phyloP scores from a whole-genome alignment of 495 filamentous ascomycete species.

The Aspergillus olivimuriae region DNA sequence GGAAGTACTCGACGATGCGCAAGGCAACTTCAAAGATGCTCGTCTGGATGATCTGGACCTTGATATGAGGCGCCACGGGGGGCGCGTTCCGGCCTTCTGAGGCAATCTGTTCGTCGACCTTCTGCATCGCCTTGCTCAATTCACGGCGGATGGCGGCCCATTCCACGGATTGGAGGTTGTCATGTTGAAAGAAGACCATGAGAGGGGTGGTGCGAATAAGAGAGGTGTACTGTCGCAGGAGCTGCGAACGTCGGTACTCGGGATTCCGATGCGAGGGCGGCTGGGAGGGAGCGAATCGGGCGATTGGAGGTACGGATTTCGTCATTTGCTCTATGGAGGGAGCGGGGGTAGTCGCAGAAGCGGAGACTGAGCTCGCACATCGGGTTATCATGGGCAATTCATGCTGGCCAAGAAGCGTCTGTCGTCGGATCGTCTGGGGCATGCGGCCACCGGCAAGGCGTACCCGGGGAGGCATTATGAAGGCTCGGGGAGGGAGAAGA shows the following conservation, averaged over 20 bases:
- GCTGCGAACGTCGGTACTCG: slow-evolving; percentile 87
- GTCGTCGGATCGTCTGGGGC: slow-evolving; percentile 26
- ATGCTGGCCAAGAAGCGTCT: slow-evolving; percentile 29
- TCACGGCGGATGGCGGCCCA: slow-evolving; percentile 85
- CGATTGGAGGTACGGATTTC: slow-evolving; percentile 46
- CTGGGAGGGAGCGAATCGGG: slow-evolving; percentile 60
- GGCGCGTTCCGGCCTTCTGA: slow-evolving; percentile 36
- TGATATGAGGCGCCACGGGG: slow-evolving; percentile 50
- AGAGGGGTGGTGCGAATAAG: slow-evolving; percentile 83
- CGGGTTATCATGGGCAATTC: slow-evolving; percentile 24
- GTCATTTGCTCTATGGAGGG: slow-evolving; percentile 46
- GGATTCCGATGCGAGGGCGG: slow-evolving; percentile 83
- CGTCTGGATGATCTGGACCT: slow-evolving; percentile 78
- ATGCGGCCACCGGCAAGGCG: slow-evolving; percentile 24
- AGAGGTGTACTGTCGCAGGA: slow-evolving; percentile 89
- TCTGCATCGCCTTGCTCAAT: slow-evolving; percentile 58
- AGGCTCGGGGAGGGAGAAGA: not conserved
- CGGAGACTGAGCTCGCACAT: slow-evolving; percentile 30
- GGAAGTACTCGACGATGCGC: slow-evolving; percentile 79
- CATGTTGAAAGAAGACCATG: slow-evolving; percentile 93
- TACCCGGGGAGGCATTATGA: slow-evolving; percentile 45
- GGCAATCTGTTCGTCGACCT: slow-evolving; percentile 54
- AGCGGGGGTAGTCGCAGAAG: slow-evolving; percentile 43
- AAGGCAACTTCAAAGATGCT: slow-evolving; percentile 81
- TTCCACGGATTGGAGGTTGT: slow-evolving; percentile 83